phyloP scores from a whole-genome alignment of 2,329 filamentous ascomycete species.

The Apiospora sp. region DNA sequence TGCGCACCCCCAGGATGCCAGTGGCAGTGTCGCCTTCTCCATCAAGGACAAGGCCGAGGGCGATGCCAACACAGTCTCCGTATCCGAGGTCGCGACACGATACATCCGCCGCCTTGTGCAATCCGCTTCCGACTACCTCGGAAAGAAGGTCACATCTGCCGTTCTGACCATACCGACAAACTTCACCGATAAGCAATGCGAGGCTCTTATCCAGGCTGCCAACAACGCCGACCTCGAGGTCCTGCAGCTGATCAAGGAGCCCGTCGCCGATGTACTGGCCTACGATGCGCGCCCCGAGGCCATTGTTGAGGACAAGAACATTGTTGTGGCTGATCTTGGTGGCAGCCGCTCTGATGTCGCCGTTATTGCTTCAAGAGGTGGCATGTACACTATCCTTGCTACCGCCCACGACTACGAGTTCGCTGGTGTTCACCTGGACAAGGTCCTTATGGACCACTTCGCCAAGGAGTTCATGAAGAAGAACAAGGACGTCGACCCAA shows the following conservation, averaged over 20 bases:
- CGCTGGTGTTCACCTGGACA: constrained; percentile 84
- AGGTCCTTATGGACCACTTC: constrained; percentile 93
- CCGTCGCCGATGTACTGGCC: constrained; percentile 85
- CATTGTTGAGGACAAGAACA: constrained; percentile 80
- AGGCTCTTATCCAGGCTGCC: constrained; percentile 79
- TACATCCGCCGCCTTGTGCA: constrained; percentile 82
- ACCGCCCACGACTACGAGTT: constrained; percentile 97
- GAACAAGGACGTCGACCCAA: constrained; percentile 83
- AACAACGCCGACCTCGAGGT: constrained; percentile 85
- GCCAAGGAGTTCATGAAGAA: constrained; percentile 99
- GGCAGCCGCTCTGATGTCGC: constrained; percentile 92
- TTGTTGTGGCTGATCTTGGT: constrained; percentile 92
- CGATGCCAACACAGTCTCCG: constrained; percentile 72
- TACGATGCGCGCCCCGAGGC: constrained; percentile 88
- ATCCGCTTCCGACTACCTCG: constrained; percentile 90
- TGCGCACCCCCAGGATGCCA: constrained; percentile 82
- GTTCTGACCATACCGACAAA: constrained; percentile 95
- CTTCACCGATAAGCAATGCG: constrained; percentile 87
- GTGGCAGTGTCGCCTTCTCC: constrained; percentile 78
- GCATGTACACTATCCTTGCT: constrained; percentile 94
- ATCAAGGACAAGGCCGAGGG: constrained; percentile 78
- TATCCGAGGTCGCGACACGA: constrained; percentile 84
- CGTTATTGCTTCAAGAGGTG: constrained; percentile 88
- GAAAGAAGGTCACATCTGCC: constrained; percentile 92
- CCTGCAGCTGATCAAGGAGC: constrained; percentile 91